These are phyloP conservation scores for Bacterosira constricta DNA, from an alignment of 108 stramenopile species.

Conservation along the genomic window DNA sequence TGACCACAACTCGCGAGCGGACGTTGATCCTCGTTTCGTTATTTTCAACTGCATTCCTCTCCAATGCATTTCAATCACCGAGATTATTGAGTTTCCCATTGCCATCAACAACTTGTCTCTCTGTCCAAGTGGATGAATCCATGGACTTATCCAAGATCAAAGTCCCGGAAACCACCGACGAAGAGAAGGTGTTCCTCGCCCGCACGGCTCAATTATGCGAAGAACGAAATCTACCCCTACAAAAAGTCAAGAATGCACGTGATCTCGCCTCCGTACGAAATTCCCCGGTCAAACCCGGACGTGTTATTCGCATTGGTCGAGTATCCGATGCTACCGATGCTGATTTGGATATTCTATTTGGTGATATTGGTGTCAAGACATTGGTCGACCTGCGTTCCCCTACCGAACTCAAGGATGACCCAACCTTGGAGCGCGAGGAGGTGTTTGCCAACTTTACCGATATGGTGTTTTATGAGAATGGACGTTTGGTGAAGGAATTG, in stretches of 20 bases:
- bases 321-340: constrained; percentile 81
- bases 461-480: constrained; percentile 71
- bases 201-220: constrained; percentile 59
- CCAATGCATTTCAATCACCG: no score
- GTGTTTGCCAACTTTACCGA: constrained; percentile 77
- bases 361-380: constrained; percentile 70
- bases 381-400: constrained; percentile 86
- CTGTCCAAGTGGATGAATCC: background rate
- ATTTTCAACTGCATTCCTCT: no score
- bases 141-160: constrained; percentile 14
- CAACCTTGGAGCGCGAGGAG: constrained; percentile 63
- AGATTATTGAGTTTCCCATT: background rate
- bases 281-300: constrained; percentile 72
- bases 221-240: constrained; percentile 76
- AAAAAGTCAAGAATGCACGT: constrained; percentile 90
- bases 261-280: constrained; percentile 73
- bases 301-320: constrained; percentile 84
- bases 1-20: no score
- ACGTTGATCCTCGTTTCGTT: no score
- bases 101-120: background rate
- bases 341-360: constrained; percentile 70
- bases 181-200: constrained; percentile 54
- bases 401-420: constrained; percentile 88
- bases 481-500: constrained; percentile 59
- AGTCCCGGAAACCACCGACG: constrained; percentile 24